phyloP scores from a whole-genome alignment of 352 stramenopile species.

The Pythium sp. region DNA sequence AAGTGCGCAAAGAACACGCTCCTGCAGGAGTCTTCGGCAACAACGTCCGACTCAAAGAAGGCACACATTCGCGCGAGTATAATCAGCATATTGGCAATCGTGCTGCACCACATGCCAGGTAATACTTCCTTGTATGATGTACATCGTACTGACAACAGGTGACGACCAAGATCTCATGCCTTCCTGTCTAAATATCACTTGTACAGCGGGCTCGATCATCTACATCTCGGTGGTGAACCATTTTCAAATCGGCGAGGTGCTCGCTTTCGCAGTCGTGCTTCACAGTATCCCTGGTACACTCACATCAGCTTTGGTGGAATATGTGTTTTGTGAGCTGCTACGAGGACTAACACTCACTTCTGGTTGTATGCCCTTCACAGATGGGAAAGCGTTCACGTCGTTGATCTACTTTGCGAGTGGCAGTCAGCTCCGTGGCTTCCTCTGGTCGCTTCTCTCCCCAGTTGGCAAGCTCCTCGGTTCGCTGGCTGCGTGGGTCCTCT shows the following conservation, averaged over 20 bases:
- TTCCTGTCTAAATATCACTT: too few relatives aligned
- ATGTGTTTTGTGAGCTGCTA: background rate
- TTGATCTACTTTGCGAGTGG: conserved; percentile 7
- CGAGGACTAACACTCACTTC: background rate
- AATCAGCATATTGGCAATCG: background rate
- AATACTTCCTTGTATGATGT: too few relatives aligned
- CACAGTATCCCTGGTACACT: background rate
- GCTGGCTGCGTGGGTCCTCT: background rate
- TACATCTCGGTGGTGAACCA: background rate
- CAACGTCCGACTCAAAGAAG: background rate
- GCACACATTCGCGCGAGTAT: background rate
- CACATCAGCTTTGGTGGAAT: background rate
- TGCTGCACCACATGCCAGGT: conserved; percentile 4
- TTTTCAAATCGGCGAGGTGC: conserved; percentile 2
- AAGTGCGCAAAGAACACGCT: background rate
- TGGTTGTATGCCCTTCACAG: background rate
- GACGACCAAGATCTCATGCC: too few relatives aligned
- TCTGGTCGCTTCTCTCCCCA: background rate
- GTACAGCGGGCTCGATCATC: background rate
- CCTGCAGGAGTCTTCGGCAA: background rate
- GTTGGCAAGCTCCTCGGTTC: background rate
- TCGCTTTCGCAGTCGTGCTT: conserved; percentile 2
- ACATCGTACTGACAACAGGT: too few relatives aligned
- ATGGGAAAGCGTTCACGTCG: conserved; percentile 1
- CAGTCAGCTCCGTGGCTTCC: background rate